Conservation (phyloP, 495 filamentous ascomycete species). For the Hyaloscypha finlandica region DNA sequence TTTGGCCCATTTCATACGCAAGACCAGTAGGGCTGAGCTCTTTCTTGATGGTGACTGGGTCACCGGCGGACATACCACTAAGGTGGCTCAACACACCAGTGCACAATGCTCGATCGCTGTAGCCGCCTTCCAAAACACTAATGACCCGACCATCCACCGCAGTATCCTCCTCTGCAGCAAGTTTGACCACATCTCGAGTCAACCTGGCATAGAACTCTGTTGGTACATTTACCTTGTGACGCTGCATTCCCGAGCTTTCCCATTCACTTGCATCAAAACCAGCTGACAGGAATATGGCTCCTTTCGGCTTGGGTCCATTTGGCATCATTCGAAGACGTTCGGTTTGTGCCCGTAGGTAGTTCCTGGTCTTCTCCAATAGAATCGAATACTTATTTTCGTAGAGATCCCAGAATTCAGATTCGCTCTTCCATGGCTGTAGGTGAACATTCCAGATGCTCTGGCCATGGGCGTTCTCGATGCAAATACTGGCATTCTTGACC, state of each 20-base stretch:
- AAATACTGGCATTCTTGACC: conserved; percentile 86
- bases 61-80: conserved; percentile 67
- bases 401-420: conserved; percentile 82
- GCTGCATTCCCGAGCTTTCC: conserved; percentile 89
- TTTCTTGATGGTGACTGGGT: conserved; percentile 41
- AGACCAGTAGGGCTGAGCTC: conserved; percentile 45
- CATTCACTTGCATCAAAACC: conserved; percentile 97
- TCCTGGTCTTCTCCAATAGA: conserved; percentile 77
- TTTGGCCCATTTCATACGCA: conserved; percentile 51
- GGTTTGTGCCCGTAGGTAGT: conserved; percentile 70
- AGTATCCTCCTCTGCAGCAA: conserved; percentile 79
- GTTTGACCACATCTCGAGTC: conserved; percentile 75
- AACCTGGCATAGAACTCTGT: conserved; percentile 95
- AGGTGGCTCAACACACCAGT: conserved; percentile 89
- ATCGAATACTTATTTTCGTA: conserved; percentile 76
- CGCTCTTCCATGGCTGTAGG: conserved; percentile 78
- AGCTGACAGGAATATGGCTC: conserved; percentile 90
- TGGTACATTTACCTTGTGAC: conserved; percentile 91
- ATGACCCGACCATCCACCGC: conserved; percentile 81
- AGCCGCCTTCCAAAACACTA: conserved; percentile 93
- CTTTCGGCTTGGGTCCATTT: conserved; percentile 62
- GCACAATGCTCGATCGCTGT: conserved; percentile 85
- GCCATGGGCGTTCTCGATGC: conserved; percentile 87
- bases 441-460: conserved; percentile 98
- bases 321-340: conserved; percentile 52